Percentiles rank a stretch among this genome's conserved stretches.
Conservation (phyloP, 129 eudicot genomes). For the Saussurea involucrata region DNA sequence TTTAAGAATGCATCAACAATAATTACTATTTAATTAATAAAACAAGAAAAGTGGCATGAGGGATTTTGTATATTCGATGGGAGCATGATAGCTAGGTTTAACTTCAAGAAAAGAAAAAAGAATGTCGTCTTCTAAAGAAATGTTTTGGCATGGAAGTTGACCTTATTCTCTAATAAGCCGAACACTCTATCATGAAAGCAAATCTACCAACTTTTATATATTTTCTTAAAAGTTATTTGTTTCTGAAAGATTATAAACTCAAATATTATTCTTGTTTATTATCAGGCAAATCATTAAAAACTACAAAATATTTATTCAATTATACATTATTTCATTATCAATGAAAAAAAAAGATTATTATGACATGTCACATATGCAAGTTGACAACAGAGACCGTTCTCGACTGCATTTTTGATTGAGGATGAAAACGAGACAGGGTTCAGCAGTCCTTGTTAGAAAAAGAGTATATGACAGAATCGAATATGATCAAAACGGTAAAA, state of each 20-base stretch:
- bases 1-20: neutral
- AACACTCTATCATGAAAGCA: neutral
- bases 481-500: no score
- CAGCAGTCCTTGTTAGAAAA: no score
- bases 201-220: neutral
- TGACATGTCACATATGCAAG: neutral
- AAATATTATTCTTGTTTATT: neutral
- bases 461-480: no score
- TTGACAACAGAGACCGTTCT: neutral
- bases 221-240: neutral
- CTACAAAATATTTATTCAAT: no score
- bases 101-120: neutral
- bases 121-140: neutral
- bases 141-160: neutral
- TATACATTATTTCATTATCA: neutral
- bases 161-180: neutral
- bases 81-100: neutral
- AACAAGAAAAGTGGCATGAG: neutral
- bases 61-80: neutral
- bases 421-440: no score
- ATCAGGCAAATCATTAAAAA: no score
- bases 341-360: no score
- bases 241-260: neutral
- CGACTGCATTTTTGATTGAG: no score
- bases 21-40: neutral